phyloP scores from a whole-genome alignment of 495 filamentous ascomycete species.

The Trichoderma virens region DNA sequence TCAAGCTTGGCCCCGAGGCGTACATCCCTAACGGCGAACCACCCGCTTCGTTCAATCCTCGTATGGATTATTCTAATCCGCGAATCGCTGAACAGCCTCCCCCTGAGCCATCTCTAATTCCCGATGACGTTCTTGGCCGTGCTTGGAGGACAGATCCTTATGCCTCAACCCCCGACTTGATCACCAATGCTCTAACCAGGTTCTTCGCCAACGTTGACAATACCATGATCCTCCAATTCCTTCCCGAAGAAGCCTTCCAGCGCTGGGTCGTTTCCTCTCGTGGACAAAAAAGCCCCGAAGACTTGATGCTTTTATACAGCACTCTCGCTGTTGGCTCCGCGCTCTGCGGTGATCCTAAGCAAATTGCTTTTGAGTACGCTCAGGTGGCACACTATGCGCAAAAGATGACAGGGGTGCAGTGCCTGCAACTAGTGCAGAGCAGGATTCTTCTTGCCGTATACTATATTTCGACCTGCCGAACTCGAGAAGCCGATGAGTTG shows the following conservation, averaged over 20 bases:
- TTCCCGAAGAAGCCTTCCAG: slow-evolving; percentile 40
- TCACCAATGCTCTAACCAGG: slow-evolving; percentile 19
- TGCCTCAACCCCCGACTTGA: slow-evolving; percentile 36
- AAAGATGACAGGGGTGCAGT: slow-evolving; percentile 39
- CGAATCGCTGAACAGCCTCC: not conserved
- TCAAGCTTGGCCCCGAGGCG: slow-evolving; percentile 33
- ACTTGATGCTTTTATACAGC: slow-evolving; percentile 63
- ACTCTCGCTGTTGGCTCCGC: slow-evolving; percentile 52
- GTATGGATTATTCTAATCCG: not conserved
- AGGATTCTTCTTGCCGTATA: slow-evolving; percentile 56
- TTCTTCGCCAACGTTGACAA: slow-evolving; percentile 21
- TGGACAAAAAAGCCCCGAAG: slow-evolving; percentile 51
- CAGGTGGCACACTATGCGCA: slow-evolving; percentile 50
- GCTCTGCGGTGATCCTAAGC: slow-evolving; percentile 49
- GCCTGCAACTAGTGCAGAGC: slow-evolving; percentile 53
- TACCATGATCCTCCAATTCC: slow-evolving; percentile 26
- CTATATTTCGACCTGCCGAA: slow-evolving; percentile 50
- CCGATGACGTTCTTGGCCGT: slow-evolving; percentile 41
- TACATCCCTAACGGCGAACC: slow-evolving; percentile 25
- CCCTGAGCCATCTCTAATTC: slow-evolving; percentile 32
- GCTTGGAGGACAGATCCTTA: slow-evolving; percentile 62
- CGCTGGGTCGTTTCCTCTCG: slow-evolving; percentile 32
- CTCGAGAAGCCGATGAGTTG: slow-evolving; percentile 51
- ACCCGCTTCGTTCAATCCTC: slow-evolving; percentile 24
- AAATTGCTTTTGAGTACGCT: slow-evolving; percentile 40